Percentiles rank a stretch among this genome's conserved stretches.
Conservation (phyloP, 768 basidiomycete genomes). For the Phaffia tasmanica region DNA sequence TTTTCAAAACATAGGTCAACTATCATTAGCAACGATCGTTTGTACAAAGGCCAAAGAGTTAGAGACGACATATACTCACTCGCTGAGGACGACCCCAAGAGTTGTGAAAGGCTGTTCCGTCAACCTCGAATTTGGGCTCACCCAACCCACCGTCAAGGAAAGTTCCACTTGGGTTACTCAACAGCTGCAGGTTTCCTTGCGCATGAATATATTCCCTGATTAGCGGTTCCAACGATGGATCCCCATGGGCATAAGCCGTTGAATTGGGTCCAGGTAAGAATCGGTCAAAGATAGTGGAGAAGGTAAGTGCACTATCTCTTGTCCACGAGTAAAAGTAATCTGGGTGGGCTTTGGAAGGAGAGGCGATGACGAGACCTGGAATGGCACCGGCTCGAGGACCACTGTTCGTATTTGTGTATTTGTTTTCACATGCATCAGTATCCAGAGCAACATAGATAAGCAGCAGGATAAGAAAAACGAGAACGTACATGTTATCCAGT, state of each 20-base stretch:
- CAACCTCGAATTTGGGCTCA: conserved; percentile 37
- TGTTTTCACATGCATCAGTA: neutral
- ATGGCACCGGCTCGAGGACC: conserved; percentile 35
- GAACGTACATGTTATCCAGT: conserved; percentile 17
- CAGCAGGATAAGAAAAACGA: neutral
- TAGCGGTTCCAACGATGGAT: conserved; percentile 29
- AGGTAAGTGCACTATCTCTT: conserved; percentile 34
- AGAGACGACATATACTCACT: conserved; percentile 17
- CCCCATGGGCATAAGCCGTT: conserved; percentile 7
- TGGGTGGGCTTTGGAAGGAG: conserved; percentile 33
- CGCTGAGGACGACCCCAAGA: conserved; percentile 38
- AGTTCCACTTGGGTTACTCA: conserved; percentile 33
- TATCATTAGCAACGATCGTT: neutral
- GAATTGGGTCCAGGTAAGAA: conserved; percentile 25
- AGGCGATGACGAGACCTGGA: conserved; percentile 38
- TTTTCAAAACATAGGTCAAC: neutral
- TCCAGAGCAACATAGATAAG: neutral
- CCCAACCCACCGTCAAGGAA: conserved; percentile 35
- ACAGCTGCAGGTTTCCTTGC: conserved; percentile 32
- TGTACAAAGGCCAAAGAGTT: neutral
- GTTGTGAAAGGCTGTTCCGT: conserved; percentile 33
- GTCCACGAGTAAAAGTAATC: conserved; percentile 39
- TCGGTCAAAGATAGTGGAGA: conserved; percentile 29
- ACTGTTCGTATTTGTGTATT: conserved; percentile 21
- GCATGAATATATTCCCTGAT: conserved; percentile 31